Percentiles rank a stretch among this genome's conserved stretches.
Evolutionary conservation across 352 stramenopile species (phyloP).

Genomic region (Globisporangium canariense): DNA sequence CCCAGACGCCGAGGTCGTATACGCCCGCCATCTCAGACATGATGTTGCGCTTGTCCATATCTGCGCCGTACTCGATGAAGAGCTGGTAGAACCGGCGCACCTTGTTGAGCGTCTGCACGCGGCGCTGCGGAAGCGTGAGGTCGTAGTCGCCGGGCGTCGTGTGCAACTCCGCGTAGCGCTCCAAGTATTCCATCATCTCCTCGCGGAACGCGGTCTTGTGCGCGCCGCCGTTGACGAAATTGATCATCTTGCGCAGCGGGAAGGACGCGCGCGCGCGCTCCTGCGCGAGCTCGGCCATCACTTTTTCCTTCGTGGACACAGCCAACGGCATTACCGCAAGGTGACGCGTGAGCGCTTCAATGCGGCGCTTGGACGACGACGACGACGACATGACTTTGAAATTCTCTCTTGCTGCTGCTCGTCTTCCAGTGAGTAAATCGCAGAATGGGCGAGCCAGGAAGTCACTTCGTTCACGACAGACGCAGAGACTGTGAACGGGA

Average conservation of each 20-base stretch:
- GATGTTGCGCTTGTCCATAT: conserved; percentile 53
- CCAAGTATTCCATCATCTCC: conserved; percentile 47
- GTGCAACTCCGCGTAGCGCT: conserved; percentile 40
- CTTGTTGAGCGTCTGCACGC: conserved; percentile 46
- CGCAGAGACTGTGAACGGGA: not conserved
- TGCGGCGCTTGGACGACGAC: conserved; percentile 34
- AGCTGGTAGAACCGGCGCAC: conserved; percentile 56
- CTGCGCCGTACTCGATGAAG: conserved; percentile 54
- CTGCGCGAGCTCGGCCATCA: conserved; percentile 40
- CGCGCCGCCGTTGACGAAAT: conserved; percentile 55
- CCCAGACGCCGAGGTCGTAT: conserved; percentile 63
- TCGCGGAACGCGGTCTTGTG: conserved; percentile 42
- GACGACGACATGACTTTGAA: conserved; percentile 20
- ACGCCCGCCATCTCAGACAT: conserved; percentile 63
- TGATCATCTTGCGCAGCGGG: conserved; percentile 47
- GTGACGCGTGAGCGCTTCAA: conserved; percentile 51
- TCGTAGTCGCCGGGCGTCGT: conserved; percentile 41
- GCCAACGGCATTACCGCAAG: conserved; percentile 25
- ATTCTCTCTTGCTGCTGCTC: not conserved
- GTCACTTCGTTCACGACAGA: not conserved
- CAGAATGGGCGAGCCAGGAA: not conserved
- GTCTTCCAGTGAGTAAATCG: not conserved
- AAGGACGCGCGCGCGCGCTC: conserved; percentile 54
- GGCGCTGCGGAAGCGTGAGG: conserved; percentile 42
- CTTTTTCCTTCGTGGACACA: conserved; percentile 37